A percentile compares a stretch with the other conserved stretches of the same genome.
Evolutionary conservation across 176 grass and related monocot species (phyloP).

Genomic region (Pontederia crassipes): DNA sequence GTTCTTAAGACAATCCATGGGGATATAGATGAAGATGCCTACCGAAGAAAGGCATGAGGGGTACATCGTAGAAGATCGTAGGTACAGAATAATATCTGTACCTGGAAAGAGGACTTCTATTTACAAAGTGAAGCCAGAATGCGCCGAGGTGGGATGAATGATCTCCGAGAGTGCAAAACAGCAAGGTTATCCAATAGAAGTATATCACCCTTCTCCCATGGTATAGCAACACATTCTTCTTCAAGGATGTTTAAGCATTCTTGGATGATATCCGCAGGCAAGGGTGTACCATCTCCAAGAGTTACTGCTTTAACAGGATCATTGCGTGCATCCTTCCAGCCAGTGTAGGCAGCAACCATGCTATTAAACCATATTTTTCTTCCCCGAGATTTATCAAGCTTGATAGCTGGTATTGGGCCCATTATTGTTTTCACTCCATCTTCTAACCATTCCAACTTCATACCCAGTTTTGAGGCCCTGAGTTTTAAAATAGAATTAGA

Average conservation of each 20-base stretch:
- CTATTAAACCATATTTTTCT: constrained; percentile 96
- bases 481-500: neutral
- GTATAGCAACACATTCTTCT: constrained; percentile 51
- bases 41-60: no score
- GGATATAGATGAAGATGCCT: no score
- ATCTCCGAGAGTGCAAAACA: constrained; percentile 61
- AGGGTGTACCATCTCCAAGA: constrained; percentile 53
- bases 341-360: constrained; percentile 91
- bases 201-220: constrained; percentile 71
- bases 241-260: constrained; percentile 63
- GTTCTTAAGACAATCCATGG: no score
- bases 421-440: constrained; percentile 72
- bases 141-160: constrained; percentile 66
- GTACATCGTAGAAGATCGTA: no score
- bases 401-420: constrained; percentile 67
- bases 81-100: no score
- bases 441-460: constrained; percentile 76
- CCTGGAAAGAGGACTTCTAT: constrained; percentile 11
- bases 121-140: constrained; percentile 92
- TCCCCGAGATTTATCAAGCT: constrained; percentile 44
- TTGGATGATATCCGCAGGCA: constrained; percentile 49
- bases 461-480: constrained; percentile 57
- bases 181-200: constrained; percentile 79
- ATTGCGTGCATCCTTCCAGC: constrained; percentile 81
- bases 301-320: constrained; percentile 79